Evolutionary conservation across 2,329 filamentous ascomycete genomes (phyloP).

Genomic region (Trichophyton benhamiae): DNA sequence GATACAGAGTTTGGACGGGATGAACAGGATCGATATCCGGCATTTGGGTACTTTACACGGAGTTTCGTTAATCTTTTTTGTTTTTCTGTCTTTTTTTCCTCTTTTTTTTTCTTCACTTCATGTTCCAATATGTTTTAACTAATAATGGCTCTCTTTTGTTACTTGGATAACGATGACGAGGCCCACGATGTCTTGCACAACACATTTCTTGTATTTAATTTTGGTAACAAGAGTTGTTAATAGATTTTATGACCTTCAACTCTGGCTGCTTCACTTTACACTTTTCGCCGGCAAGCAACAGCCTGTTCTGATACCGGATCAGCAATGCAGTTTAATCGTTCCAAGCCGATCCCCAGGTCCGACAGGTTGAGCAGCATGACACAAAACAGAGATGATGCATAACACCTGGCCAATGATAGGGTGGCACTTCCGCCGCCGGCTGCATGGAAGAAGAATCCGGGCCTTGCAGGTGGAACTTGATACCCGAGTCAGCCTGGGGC

Average conservation of each 20-base stretch:
- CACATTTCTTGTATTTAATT: conserved; percentile 7
- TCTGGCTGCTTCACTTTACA: background rate
- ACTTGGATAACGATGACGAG: conserved; percentile 2
- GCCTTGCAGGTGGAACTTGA: background rate
- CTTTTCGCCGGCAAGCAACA: background rate
- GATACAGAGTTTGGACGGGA: background rate
- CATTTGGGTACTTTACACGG: background rate
- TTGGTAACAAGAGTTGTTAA: background rate
- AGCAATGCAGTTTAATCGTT: background rate
- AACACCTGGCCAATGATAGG: background rate
- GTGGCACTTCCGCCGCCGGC: background rate
- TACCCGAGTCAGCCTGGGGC: background rate
- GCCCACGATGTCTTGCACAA: background rate
- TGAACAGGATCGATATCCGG: background rate
- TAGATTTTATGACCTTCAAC: background rate
- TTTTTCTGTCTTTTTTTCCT: background rate
- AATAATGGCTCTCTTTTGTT: conserved; percentile 2
- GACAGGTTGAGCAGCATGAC: background rate
- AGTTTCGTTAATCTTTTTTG: background rate
- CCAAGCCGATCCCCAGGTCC: background rate
- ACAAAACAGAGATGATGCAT: background rate
- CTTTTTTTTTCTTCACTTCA: background rate
- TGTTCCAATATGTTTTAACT: background rate
- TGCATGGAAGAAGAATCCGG: background rate
- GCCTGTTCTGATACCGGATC: background rate